These are phyloP conservation scores for Stylosanthes scabra DNA, from an alignment of 331 rosid species.

Conservation along the genomic window DNA sequence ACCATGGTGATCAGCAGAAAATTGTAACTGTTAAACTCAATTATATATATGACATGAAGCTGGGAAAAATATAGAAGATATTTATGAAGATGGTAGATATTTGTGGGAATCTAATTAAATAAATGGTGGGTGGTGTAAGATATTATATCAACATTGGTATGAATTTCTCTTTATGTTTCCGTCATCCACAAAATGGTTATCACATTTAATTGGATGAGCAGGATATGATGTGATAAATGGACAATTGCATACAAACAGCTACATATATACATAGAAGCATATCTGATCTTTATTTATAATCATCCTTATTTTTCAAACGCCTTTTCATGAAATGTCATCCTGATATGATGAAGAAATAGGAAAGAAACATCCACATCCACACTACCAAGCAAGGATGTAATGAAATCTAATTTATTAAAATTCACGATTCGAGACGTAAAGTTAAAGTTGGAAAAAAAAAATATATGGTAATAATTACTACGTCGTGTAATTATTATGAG, in stretches of 20 bases:
- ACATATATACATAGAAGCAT: not conserved
- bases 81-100: conserved; percentile 32
- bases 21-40: conserved; percentile 12
- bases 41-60: not conserved
- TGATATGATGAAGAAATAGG: not conserved
- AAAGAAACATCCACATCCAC: conserved; percentile 3
- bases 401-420: not conserved
- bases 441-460: not conserved
- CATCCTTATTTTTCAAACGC: conserved; percentile 18
- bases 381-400: too few relatives aligned
- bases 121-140: not conserved
- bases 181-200: conserved; percentile 20
- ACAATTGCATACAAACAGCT: not conserved
- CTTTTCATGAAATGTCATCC: conserved; percentile 35
- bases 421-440: not conserved
- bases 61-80: conserved; percentile 5
- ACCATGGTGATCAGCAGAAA: too few relatives aligned
- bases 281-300: not conserved
- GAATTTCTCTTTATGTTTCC: not conserved
- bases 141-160: conserved; percentile 11
- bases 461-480: not conserved
- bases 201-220: conserved; percentile 24
- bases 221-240: conserved; percentile 6
- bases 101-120: conserved; percentile 1
- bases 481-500: not conserved